These are phyloP conservation scores for Aspergillus aculeatinus DNA, from an alignment of 2,329 filamentous ascomycete genomes.

Conservation along the genomic window DNA sequence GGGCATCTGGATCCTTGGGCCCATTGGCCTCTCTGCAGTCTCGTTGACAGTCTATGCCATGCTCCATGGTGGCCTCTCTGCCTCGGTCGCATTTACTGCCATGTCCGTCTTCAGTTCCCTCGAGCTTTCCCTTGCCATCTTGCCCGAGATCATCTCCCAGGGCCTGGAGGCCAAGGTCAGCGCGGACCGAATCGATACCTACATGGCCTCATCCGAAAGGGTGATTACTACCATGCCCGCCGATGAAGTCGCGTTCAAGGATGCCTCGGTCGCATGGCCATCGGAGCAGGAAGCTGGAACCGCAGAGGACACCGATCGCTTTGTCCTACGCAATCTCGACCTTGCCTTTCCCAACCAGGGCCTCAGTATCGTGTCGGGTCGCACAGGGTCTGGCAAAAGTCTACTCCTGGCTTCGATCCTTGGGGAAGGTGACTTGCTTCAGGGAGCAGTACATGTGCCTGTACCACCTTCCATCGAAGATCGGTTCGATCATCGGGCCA, in stretches of 20 bases:
- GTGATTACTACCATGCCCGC: constrained; percentile 51
- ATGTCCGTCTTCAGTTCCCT: constrained; percentile 69
- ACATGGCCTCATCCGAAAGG: constrained; percentile 67
- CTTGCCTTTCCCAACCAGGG: constrained; percentile 65
- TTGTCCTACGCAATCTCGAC: constrained; percentile 63
- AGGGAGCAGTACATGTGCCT: constrained; percentile 58
- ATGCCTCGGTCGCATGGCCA: constrained; percentile 75
- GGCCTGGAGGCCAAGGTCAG: constrained; percentile 73
- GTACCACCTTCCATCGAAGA: constrained; percentile 61
- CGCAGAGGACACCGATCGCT: constrained; percentile 42
- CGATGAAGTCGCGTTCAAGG: constrained; percentile 63
- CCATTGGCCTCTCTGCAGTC: constrained; percentile 67
- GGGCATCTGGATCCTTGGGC: constrained; percentile 68
- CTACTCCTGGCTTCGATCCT: constrained; percentile 70
- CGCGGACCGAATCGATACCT: constrained; percentile 68
- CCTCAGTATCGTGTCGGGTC: constrained; percentile 71
- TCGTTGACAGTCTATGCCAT: constrained; percentile 67
- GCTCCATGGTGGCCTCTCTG: constrained; percentile 61
- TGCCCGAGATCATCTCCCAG: constrained; percentile 72
- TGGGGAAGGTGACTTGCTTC: constrained; percentile 68
- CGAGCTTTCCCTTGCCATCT: constrained; percentile 66
- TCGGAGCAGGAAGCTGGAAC: constrained; percentile 52
- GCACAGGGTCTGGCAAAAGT: constrained; percentile 75
- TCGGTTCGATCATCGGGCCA: constrained; percentile 37
- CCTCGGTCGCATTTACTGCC: constrained; percentile 76